A percentile compares a stretch with the other conserved stretches of the same genome.
These are phyloP conservation scores for Hysterangium stoloniferum DNA, from an alignment of 768 basidiomycete genomes.

Conservation along the genomic window DNA sequence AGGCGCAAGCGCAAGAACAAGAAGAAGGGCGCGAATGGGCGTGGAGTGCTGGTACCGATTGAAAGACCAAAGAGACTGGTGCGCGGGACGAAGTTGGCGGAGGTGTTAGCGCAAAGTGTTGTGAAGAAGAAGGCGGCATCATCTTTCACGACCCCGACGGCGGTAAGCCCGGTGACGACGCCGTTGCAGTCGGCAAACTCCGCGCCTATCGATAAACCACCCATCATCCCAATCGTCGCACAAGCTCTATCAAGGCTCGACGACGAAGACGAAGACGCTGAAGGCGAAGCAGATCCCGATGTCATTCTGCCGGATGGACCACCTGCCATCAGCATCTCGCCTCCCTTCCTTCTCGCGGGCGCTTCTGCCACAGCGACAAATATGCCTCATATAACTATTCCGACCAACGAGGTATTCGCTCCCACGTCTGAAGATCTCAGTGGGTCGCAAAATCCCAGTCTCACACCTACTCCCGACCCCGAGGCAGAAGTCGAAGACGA, in stretches of 20 bases:
- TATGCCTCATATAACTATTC: no score
- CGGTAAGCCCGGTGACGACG: neutral
- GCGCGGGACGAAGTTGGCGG: neutral
- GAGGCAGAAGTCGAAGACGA: no score
- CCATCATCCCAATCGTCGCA: neutral
- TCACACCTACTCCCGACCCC: no score
- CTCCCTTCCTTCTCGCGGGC: no score
- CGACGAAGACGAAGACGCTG: neutral
- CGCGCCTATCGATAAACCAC: neutral
- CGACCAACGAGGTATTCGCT: no score
- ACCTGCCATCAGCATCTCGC: no score
- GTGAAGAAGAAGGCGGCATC: neutral
- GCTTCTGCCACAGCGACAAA: no score
- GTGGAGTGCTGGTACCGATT: neutral
- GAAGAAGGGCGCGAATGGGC: constrained; percentile 1
- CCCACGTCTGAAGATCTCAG: no score
- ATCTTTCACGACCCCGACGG: neutral
- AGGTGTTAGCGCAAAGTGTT: neutral
- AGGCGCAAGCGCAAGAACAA: neutral
- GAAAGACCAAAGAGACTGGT: constrained; percentile 7
- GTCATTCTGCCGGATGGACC: no score
- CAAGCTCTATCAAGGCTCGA: neutral
- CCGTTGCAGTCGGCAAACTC: neutral
- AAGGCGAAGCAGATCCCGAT: constrained; percentile 1
- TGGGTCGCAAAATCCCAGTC: no score